phyloP scores from a whole-genome alignment of 2,329 filamentous ascomycete genomes.

The Alternaria ventricosa region DNA sequence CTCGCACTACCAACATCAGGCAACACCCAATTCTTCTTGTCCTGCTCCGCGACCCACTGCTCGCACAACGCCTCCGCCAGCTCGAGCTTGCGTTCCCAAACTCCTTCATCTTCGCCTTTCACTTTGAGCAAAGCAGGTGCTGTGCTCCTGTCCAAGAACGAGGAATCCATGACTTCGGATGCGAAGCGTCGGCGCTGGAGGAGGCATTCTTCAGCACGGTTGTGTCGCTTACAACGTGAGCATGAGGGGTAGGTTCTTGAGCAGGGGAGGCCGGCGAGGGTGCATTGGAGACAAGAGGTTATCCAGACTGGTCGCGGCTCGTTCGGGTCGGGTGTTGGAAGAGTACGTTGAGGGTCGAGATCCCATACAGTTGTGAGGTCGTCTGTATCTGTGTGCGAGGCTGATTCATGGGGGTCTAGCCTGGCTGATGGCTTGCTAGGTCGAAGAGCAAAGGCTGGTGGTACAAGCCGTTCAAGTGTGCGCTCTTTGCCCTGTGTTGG shows the following conservation, averaged over 20 bases:
- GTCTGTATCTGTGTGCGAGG: background rate
- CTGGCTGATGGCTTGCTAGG: background rate
- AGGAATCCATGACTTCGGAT: slow-evolving; percentile 15
- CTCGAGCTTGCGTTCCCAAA: slow-evolving; percentile 23
- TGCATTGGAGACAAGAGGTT: slow-evolving; percentile 42
- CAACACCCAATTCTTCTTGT: slow-evolving; percentile 37
- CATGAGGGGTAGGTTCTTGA: slow-evolving; percentile 37
- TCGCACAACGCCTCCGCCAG: slow-evolving; percentile 13
- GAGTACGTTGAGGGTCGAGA: background rate
- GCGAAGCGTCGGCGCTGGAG: slow-evolving; percentile 25
- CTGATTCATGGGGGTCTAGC: background rate
- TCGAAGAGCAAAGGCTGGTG: background rate
- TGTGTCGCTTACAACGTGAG: slow-evolving; percentile 34
- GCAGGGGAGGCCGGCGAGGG: slow-evolving; percentile 31
- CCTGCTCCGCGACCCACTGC: slow-evolving; percentile 17
- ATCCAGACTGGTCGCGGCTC: slow-evolving; percentile 25
- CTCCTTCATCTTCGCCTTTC: slow-evolving; percentile 15
- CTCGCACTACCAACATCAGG: slow-evolving; percentile 13
- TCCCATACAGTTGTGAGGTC: background rate
- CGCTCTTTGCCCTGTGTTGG: background rate
- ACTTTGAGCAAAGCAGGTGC: slow-evolving; percentile 28
- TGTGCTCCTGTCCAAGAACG: background rate
- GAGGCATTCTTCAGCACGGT: slow-evolving; percentile 25
- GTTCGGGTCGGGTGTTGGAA: background rate
- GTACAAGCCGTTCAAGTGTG: background rate